Evolutionary conservation across 371 early-diverging fungal species (phyloP).

Genomic region (Rhizopus stolonifer): DNA sequence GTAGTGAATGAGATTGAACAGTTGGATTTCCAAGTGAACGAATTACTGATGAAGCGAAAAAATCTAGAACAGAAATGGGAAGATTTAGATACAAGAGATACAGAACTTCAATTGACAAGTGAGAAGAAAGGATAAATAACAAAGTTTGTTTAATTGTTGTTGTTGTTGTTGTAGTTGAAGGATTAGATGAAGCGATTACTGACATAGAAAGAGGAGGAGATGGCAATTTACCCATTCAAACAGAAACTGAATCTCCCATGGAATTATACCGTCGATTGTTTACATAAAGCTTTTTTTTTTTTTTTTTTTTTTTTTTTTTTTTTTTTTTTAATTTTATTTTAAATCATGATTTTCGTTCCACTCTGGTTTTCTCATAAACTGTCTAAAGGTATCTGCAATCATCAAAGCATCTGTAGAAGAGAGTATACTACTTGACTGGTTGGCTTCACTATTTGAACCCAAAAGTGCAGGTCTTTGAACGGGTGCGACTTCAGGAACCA

Average conservation of each 20-base stretch:
- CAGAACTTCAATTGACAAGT: slow-evolving; percentile 27
- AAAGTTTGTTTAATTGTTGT: too few relatives aligned
- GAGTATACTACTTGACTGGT: slow-evolving; percentile 43
- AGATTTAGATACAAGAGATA: slow-evolving; percentile 57
- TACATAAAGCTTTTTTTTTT: not conserved
- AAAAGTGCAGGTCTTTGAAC: slow-evolving; percentile 8
- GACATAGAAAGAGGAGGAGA: slow-evolving; percentile 36
- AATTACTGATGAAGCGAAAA: slow-evolving; percentile 52
- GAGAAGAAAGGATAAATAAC: not conserved
- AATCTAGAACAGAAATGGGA: slow-evolving; percentile 54
- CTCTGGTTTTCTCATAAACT: slow-evolving; percentile 54
- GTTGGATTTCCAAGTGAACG: slow-evolving; percentile 59
- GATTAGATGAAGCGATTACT: slow-evolving; percentile 35
- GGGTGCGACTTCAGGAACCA: not conserved
- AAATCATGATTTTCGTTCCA: slow-evolving; percentile 45
- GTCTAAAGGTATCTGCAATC: slow-evolving; percentile 54
- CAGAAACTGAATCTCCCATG: not conserved
- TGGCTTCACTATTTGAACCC: slow-evolving; percentile 21
- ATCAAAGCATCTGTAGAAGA: slow-evolving; percentile 51
- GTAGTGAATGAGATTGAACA: slow-evolving; percentile 60
- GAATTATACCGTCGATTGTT: not conserved
- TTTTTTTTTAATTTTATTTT: slow-evolving; percentile 9
- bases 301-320: not conserved
- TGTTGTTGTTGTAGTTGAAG: slow-evolving; percentile 35
- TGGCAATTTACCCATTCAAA: not conserved